Base-by-base conservation (phyloP, 2,329 filamentous ascomycete genomes). In the Sclerotinia borealis region DNA sequence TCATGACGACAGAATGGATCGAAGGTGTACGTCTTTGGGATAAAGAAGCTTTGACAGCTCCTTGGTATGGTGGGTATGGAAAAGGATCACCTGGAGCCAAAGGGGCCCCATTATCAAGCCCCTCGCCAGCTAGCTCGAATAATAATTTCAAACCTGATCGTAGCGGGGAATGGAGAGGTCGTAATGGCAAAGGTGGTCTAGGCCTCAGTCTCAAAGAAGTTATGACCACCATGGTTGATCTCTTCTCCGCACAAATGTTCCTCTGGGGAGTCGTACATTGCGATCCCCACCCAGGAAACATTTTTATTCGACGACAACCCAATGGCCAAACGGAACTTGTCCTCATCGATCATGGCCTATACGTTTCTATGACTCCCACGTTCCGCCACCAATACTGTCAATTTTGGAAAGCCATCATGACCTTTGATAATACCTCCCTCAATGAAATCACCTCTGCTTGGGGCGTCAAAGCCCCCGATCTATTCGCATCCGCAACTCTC, bases 161-260 rank as follows among this genome's bases (percentile, higher is more conserved):
- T 11, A 83, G 86, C 48, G 82, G 86, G 45, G 82, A 85, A 70
- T 97, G 92, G 92, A 86, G 84, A 69, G 93, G 93, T 5, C 78
- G 76, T 8, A 83, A 85, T 56, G 84, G 85, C 31, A 86, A 85
- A 65, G 93, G 93, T 56, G 95, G 95, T 0, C 84, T 98, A 0
- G 95, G 95, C 0, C 79, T 99, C 3, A 87, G 85, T 9, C 80
- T 92, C 36, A 90, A 90, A 72, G 89, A 93, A 64, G 92, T 97
- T 64, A 98, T 98, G 95, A 90, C 89, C 7, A 97, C 92, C 37
- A 97, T 98, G 87, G 85, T 97, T 56, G 93, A 97, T 75, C 83
- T 98, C 39, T 99, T 98, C 79, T 91, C 89, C n/a, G 93, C 92
- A 2, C 93, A 98, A 74, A 98, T 98, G 83, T 99, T 97, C 80